Conservation (phyloP, 495 filamentous ascomycete genomes). For the Cercophora newfieldiana region DNA sequence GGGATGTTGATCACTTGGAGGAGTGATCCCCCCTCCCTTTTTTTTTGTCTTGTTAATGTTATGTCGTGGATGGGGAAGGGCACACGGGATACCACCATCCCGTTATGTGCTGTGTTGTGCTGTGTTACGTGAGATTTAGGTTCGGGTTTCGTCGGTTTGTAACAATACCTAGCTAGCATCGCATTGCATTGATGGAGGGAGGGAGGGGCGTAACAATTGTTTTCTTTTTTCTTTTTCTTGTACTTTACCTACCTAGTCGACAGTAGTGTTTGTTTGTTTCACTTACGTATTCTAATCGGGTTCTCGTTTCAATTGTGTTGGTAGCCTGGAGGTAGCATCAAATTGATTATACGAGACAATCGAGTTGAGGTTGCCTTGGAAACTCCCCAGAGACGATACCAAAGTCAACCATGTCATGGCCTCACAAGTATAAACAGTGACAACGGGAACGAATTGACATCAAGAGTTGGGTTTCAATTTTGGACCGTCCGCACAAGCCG, state of each 20-base stretch:
- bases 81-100: background rate
- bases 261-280: too few species aligned
- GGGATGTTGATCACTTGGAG: conserved; percentile 14
- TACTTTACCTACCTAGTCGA: background rate
- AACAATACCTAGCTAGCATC: background rate
- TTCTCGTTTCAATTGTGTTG: too few species aligned
- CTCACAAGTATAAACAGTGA: background rate
- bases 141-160: background rate
- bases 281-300: too few species aligned
- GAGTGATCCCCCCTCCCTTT: background rate
- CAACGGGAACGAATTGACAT: background rate
- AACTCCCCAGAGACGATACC: too few species aligned
- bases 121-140: background rate
- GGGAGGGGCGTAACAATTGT: background rate
- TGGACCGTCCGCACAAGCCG: background rate
- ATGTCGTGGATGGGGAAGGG: background rate
- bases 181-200: background rate
- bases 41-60: background rate
- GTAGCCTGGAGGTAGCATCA: too few species aligned
- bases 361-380: too few species aligned
- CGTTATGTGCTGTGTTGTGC: background rate
- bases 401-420: background rate
- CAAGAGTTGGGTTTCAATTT: background rate
- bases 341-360: too few species aligned
- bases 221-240: background rate